Percentiles rank a stretch among this genome's conserved stretches.
These are phyloP conservation scores for Onygenales sp. DNA, from an alignment of 2,329 filamentous ascomycete genomes.

Conservation along the genomic window DNA sequence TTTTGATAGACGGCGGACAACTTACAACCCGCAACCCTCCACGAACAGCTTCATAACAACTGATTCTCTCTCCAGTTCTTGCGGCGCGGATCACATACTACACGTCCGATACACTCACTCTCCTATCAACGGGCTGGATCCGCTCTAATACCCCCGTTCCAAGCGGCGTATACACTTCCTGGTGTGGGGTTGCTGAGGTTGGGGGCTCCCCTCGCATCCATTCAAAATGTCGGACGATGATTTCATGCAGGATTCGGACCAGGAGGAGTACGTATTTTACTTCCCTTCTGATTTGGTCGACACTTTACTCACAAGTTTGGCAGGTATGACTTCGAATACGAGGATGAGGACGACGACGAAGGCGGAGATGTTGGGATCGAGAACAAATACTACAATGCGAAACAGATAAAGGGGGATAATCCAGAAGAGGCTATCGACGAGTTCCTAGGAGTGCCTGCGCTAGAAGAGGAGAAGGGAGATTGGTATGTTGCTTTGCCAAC, in stretches of 20 bases:
- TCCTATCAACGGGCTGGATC: too few relatives aligned
- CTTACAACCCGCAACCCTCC: too few relatives aligned
- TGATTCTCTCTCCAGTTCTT: too few relatives aligned
- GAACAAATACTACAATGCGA: conserved; percentile 99
- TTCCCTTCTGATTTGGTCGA: neutral
- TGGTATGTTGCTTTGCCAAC: conserved; percentile 47
- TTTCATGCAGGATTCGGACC: conserved; percentile 87
- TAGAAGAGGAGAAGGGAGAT: conserved; percentile 88
- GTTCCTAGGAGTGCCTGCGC: conserved; percentile 74
- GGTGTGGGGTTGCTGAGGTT: neutral
- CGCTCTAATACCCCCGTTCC: neutral
- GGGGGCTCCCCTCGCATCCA: neutral
- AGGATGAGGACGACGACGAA: conserved; percentile 84
- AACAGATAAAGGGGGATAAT: conserved; percentile 82
- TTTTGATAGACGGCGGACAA: too few relatives aligned
- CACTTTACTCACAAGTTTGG: conserved; percentile 16
- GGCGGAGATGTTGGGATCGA: conserved; percentile 88
- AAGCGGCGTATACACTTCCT: neutral
- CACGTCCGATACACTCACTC: too few relatives aligned
- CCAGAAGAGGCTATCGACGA: conserved; percentile 84
- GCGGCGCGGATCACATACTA: too few relatives aligned
- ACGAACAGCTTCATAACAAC: too few relatives aligned
- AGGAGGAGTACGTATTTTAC: conserved; percentile 58
- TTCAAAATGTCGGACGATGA: conserved; percentile 68
- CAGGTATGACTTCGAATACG: conserved; percentile 94